Conservation (phyloP, 2,329 filamentous ascomycete genomes). For the Aspergillus intermedius region DNA sequence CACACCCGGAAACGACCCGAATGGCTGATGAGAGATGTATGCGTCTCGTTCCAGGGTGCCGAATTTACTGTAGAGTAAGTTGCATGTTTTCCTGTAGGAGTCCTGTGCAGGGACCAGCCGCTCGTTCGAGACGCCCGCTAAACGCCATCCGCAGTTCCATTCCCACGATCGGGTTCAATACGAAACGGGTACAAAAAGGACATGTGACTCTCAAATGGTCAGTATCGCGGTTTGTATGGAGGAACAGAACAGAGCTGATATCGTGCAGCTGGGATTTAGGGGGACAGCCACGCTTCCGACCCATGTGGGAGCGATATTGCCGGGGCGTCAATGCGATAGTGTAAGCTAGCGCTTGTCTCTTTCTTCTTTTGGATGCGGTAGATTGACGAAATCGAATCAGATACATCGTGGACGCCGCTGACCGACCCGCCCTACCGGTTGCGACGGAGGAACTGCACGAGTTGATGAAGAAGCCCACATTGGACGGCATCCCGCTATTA, state of each 20-base stretch:
- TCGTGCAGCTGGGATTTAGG: conserved; percentile 80
- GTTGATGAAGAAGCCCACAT: conserved; percentile 73
- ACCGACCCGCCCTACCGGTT: conserved; percentile 69
- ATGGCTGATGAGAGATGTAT: conserved; percentile 11
- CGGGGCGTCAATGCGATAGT: conserved; percentile 96
- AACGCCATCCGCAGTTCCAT: conserved; percentile 64
- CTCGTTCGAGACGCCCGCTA: conserved; percentile 3
- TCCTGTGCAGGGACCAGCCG: not conserved
- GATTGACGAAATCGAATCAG: conserved; percentile 31
- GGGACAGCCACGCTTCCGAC: conserved; percentile 90
- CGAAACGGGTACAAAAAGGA: conserved; percentile 95
- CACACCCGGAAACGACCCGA: conserved; percentile 3
- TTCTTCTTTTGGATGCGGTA: not conserved
- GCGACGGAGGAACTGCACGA: conserved; percentile 90
- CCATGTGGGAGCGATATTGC: conserved; percentile 99
- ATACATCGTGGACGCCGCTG: conserved; percentile 96
- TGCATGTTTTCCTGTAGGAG: not conserved
- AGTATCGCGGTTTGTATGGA: conserved; percentile 20
- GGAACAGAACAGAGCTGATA: not conserved
- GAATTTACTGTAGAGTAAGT: conserved; percentile 98
- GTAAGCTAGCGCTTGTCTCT: conserved; percentile 37
- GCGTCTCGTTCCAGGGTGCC: conserved; percentile 61
- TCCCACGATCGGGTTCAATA: conserved; percentile 97
- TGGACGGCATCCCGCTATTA: conserved; percentile 84
- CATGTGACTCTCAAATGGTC: conserved; percentile 96